Evolutionary conservation across 495 filamentous ascomycete species (phyloP).

Genomic region (Lasiosphaeriaceae sp.): DNA sequence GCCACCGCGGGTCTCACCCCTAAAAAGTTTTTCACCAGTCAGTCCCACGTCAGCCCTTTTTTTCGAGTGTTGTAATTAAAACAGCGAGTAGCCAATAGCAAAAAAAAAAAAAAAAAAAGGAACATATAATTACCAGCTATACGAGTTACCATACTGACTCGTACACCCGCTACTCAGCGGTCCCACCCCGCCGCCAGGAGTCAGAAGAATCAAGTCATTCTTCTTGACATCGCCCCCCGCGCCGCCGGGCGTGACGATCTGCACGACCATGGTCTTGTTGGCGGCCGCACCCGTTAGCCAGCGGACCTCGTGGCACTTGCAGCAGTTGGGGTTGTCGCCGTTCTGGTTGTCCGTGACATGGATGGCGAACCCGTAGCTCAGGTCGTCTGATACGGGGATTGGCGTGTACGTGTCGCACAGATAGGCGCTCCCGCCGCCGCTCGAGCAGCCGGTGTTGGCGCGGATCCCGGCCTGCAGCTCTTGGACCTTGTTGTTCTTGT

Average conservation of each 20-base stretch:
- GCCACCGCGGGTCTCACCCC: constrained; percentile 48
- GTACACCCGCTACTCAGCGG: constrained; percentile 41
- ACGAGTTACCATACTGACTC: constrained; percentile 32
- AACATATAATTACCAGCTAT: constrained; percentile 10
- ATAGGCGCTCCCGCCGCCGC: constrained; percentile 36
- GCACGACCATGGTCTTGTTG: constrained; percentile 52
- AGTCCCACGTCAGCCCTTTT: not conserved
- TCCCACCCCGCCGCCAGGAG: constrained; percentile 53
- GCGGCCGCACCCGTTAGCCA: constrained; percentile 21
- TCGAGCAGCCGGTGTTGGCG: constrained; percentile 19
- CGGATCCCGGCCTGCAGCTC: constrained; percentile 5
- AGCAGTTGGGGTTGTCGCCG: constrained; percentile 37
- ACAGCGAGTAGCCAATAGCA: not conserved
- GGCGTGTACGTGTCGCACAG: constrained; percentile 48
- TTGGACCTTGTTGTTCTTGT: constrained; percentile 38
- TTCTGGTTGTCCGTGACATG: constrained; percentile 29
- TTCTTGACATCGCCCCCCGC: constrained; percentile 35
- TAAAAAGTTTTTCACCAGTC: too few relatives aligned
- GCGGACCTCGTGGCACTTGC: constrained; percentile 42
- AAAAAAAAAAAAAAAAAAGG: not conserved
- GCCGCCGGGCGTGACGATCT: constrained; percentile 52
- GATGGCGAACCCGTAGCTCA: constrained; percentile 50
- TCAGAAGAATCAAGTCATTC: constrained; percentile 49
- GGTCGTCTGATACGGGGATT: constrained; percentile 37
- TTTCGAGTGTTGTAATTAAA: not conserved